phyloP scores from a whole-genome alignment of 2,329 filamentous ascomycete genomes.

The Epichloe coenophiala region DNA sequence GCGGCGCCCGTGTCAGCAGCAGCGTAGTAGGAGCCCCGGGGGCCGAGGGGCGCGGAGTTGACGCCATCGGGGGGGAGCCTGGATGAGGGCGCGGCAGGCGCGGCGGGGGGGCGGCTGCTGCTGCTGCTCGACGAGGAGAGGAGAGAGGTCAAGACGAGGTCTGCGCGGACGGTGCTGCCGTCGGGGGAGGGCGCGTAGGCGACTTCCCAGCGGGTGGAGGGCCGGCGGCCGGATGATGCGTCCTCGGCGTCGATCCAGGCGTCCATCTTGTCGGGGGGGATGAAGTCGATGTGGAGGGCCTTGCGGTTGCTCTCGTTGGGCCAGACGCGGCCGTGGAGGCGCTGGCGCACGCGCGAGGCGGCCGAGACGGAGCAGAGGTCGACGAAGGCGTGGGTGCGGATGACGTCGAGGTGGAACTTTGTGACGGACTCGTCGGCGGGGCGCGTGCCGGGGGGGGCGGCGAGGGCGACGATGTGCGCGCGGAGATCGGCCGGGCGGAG shows the following conservation, averaged over 20 bases:
- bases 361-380: conserved; percentile 54
- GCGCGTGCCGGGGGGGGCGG: conserved; percentile 42
- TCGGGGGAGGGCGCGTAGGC: conserved; percentile 46
- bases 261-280: conserved; percentile 59
- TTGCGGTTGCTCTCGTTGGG: conserved; percentile 78
- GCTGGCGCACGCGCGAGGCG: conserved; percentile 62
- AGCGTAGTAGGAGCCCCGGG: conserved; percentile 12
- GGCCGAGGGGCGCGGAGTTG: conserved; percentile 25
- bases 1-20: not conserved
- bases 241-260: conserved; percentile 65
- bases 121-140: conserved; percentile 1
- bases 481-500: conserved; percentile 55
- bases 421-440: conserved; percentile 42
- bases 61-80: conserved; percentile 10
- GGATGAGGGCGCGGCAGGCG: too few relatives aligned
- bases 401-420: conserved; percentile 66
- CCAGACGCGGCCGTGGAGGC: conserved; percentile 70
- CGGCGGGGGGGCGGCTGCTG: not conserved
- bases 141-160: conserved; percentile 5
- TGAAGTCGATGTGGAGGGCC: conserved; percentile 76
- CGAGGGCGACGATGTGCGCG: conserved; percentile 56
- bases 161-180: conserved; percentile 35
- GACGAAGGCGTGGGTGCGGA: conserved; percentile 80
- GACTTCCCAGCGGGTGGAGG: conserved; percentile 53
- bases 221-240: conserved; percentile 27